Evolutionary conservation across 192 early-diverging fungal genomes (phyloP).

Genomic region (Funneliformis geosporum): DNA sequence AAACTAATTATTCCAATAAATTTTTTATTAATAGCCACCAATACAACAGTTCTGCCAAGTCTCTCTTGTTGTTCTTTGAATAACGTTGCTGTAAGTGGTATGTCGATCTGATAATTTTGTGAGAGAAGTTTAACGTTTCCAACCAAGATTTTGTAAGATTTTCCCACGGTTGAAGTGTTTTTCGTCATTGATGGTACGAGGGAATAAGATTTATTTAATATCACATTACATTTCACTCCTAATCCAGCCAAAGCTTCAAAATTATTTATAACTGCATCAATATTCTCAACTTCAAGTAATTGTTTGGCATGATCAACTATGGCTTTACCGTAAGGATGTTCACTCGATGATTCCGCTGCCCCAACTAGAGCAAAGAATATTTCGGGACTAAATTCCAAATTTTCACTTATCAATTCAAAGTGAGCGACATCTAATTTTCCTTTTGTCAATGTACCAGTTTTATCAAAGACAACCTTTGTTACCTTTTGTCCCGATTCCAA

Average conservation of each 20-base stretch:
- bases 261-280: slow-evolving; percentile 48
- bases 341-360: slow-evolving; percentile 76
- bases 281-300: slow-evolving; percentile 38
- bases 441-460: slow-evolving; percentile 92
- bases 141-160: slow-evolving; percentile 56
- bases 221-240: slow-evolving; percentile 67
- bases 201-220: slow-evolving; percentile 24
- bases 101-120: slow-evolving; percentile 41
- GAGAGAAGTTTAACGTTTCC: slow-evolving; percentile 73
- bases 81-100: slow-evolving; percentile 43
- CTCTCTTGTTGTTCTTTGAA: slow-evolving; percentile 57
- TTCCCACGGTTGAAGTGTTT: slow-evolving; percentile 14
- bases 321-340: slow-evolving; percentile 88
- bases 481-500: slow-evolving; percentile 80
- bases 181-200: neutral
- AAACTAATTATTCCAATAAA: slow-evolving; percentile 74
- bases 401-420: slow-evolving; percentile 36
- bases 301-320: slow-evolving; percentile 61
- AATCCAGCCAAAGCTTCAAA: slow-evolving; percentile 73
- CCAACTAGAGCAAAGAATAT: slow-evolving; percentile 67
- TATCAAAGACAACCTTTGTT: slow-evolving; percentile 92
- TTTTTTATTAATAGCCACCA: slow-evolving; percentile 64
- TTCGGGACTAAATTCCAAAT: slow-evolving; percentile 45
- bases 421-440: slow-evolving; percentile 68
- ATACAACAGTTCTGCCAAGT: slow-evolving; percentile 75